A percentile compares a stretch with the other conserved stretches of the same genome.
phyloP scores from a whole-genome alignment of 495 filamentous ascomycete genomes.

The Acidiella bohemica region DNA sequence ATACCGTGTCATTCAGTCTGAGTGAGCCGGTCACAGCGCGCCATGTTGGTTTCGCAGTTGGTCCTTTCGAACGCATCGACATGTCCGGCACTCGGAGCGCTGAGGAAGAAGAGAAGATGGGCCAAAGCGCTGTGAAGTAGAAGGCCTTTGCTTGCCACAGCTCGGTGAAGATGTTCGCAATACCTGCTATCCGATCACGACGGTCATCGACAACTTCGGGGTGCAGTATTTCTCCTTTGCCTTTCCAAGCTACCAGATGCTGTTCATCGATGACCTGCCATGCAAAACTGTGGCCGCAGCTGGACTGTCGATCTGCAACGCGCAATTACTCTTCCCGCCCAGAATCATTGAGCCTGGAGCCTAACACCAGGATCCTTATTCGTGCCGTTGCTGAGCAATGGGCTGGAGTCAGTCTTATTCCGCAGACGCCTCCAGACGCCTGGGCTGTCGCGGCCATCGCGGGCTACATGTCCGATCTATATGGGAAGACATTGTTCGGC shows the following conservation, averaged over 20 bases:
- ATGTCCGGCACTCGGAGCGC: slow-evolving; percentile 77
- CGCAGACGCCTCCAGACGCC: slow-evolving; percentile 61
- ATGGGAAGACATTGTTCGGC: slow-evolving; percentile 76
- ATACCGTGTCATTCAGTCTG: slow-evolving; percentile 68
- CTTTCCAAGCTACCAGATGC: slow-evolving; percentile 75
- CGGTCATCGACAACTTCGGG: slow-evolving; percentile 74
- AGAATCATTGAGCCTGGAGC: slow-evolving; percentile 66
- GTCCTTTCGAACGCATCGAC: slow-evolving; percentile 88
- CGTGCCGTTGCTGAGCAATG: slow-evolving; percentile 86
- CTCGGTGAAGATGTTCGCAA: slow-evolving; percentile 66
- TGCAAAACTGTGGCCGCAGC: slow-evolving; percentile 61
- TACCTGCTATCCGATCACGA: slow-evolving; percentile 62
- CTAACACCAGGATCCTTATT: slow-evolving; percentile 60
- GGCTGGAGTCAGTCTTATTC: slow-evolving; percentile 78
- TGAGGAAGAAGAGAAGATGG: slow-evolving; percentile 80
- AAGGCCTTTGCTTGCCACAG: slow-evolving; percentile 82
- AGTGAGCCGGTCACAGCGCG: slow-evolving; percentile 59
- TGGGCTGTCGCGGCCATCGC: slow-evolving; percentile 90
- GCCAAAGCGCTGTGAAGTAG: slow-evolving; percentile 64
- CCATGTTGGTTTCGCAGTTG: slow-evolving; percentile 82
- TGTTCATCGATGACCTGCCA: slow-evolving; percentile 80
- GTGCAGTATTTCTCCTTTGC: slow-evolving; percentile 76
- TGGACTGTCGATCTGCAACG: slow-evolving; percentile 77
- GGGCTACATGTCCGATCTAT: slow-evolving; percentile 84
- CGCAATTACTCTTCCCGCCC: slow-evolving; percentile 64